Percentiles rank a stretch among this genome's conserved stretches.
Evolutionary conservation across 2,329 filamentous ascomycete species (phyloP).

Genomic region (Periconia sp.): DNA sequence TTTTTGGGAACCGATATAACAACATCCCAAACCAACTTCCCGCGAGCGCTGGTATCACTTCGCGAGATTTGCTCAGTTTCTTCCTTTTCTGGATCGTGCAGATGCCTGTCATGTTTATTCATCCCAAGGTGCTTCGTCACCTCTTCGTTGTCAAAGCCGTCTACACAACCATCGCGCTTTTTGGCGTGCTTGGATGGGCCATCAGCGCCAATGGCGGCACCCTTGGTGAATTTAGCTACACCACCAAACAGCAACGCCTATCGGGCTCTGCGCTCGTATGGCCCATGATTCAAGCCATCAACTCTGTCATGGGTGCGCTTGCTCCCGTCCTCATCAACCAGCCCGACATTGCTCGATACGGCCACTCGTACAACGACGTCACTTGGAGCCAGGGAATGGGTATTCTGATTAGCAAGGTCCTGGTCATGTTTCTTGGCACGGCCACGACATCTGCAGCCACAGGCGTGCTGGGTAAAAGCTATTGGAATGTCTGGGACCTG

Average conservation of each 20-base stretch:
- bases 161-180: constrained; percentile 35
- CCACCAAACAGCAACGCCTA: constrained; percentile 11
- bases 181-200: constrained; percentile 40
- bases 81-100: constrained; percentile 33
- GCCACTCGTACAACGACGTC: constrained; percentile 33
- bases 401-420: constrained; percentile 42
- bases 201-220: constrained; percentile 35
- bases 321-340: constrained; percentile 47
- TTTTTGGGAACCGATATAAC: constrained; percentile 44
- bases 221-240: constrained; percentile 8
- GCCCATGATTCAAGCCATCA: constrained; percentile 46
- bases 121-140: constrained; percentile 32
- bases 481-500: constrained; percentile 53
- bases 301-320: constrained; percentile 45
- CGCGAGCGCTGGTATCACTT: constrained; percentile 32
- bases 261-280: constrained; percentile 32
- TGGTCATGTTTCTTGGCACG: constrained; percentile 46
- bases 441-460: constrained; percentile 42
- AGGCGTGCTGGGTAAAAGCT: constrained; percentile 38
- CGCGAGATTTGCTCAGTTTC: constrained; percentile 35
- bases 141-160: constrained; percentile 30
- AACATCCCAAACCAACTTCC: constrained; percentile 33
- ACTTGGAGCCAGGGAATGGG: constrained; percentile 34
- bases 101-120: constrained; percentile 35
- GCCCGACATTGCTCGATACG: constrained; percentile 47